Evolutionary conservation across 2,329 filamentous ascomycete species (phyloP).

Genomic region (Amauroascus niger): DNA sequence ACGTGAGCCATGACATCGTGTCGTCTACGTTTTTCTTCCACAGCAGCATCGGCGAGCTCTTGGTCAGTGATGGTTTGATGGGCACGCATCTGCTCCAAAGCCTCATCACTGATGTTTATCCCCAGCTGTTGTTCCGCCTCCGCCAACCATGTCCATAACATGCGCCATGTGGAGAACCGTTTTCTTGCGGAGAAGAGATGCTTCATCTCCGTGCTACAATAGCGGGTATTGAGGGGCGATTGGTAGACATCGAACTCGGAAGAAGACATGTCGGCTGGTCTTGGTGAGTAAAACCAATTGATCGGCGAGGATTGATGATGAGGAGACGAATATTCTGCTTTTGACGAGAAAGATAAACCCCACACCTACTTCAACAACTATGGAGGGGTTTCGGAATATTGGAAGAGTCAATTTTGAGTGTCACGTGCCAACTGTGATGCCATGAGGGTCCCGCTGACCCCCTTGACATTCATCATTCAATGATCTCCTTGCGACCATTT

Average conservation of each 20-base stretch:
- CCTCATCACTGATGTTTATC: slow-evolving; percentile 62
- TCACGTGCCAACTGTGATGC: too few relatives aligned
- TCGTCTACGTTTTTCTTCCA: slow-evolving; percentile 64
- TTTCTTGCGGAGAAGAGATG: slow-evolving; percentile 68
- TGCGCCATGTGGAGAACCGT: slow-evolving; percentile 67
- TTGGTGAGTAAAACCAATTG: background rate
- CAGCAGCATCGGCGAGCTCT: slow-evolving; percentile 62
- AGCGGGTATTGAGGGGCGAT: slow-evolving; percentile 10
- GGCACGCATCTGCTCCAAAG: slow-evolving; percentile 65
- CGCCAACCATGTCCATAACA: slow-evolving; percentile 77
- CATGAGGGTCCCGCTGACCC: too few relatives aligned
- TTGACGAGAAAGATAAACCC: background rate
- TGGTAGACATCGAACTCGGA: slow-evolving; percentile 10
- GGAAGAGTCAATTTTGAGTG: too few relatives aligned
- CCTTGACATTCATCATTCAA: too few relatives aligned
- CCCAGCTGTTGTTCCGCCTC: slow-evolving; percentile 74
- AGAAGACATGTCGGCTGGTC: background rate
- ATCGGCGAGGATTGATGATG: background rate
- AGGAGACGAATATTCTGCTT: background rate
- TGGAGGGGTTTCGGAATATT: too few relatives aligned
- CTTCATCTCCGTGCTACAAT: slow-evolving; percentile 54
- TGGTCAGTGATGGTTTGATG: slow-evolving; percentile 65
- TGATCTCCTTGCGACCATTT: too few relatives aligned
- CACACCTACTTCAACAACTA: background rate
- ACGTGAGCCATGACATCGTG: slow-evolving; percentile 61